phyloP scores from a whole-genome alignment of 1,284 basidiomycete species.

The Inonotus obliquus region DNA sequence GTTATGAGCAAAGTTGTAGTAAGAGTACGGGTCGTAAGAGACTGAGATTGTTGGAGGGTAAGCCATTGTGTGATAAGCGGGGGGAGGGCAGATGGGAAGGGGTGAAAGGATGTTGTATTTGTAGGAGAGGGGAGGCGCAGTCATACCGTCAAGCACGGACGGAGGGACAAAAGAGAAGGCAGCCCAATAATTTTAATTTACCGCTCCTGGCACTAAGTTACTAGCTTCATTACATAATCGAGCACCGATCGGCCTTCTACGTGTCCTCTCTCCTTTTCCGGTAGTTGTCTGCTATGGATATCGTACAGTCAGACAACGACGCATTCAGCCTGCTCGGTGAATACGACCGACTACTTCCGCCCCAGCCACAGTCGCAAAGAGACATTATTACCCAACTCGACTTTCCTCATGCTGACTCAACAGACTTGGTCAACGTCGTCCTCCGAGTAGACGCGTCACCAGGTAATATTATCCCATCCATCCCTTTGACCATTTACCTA shows the following conservation, averaged over 20 bases:
- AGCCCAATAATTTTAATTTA: not conserved
- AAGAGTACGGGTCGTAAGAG: conserved; percentile 13
- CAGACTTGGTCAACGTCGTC: not conserved
- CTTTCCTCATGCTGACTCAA: conserved; percentile 17
- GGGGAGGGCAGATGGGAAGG: not conserved
- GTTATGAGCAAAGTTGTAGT: not conserved
- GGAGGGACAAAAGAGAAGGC: conserved; percentile 3
- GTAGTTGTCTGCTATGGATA: not conserved
- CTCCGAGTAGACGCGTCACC: conserved; percentile 10
- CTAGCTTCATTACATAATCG: not conserved
- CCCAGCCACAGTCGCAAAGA: not conserved
- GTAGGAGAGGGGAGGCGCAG: not conserved
- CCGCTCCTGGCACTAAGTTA: not conserved
- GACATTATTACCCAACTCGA: conserved; percentile 21
- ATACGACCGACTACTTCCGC: conserved; percentile 26
- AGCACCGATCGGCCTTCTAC: not conserved
- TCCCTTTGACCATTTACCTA: not conserved
- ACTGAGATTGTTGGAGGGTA: conserved; percentile 3
- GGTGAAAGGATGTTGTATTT: not conserved
- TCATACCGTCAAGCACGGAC: not conserved
- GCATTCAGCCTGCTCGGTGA: conserved; percentile 56
- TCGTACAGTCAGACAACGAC: conserved; percentile 13
- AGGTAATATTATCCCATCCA: too few relatives aligned
- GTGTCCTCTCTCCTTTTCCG: not conserved
- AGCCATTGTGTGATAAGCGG: not conserved